Evolutionary conservation across 257 asterid species (phyloP).

Genomic region (Rehmannia glutinosa): DNA sequence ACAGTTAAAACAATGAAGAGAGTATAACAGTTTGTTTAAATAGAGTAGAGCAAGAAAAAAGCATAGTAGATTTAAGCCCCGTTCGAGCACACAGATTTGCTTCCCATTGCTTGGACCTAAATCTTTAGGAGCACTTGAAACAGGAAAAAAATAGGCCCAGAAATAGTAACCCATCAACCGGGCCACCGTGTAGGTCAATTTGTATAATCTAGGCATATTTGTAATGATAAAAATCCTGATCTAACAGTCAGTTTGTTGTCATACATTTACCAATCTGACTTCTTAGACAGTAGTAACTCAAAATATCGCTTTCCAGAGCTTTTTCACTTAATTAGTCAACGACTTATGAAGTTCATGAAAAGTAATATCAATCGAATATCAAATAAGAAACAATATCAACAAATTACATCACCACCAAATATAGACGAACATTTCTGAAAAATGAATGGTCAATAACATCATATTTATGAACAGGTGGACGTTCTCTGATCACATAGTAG

Average conservation of each 20-base stretch:
- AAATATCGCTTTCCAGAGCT: not conserved
- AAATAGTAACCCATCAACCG: too few relatives aligned
- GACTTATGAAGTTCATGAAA: not conserved
- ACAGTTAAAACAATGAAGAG: not conserved
- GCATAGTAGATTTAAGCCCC: not conserved
- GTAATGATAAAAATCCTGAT: not conserved
- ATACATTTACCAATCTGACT: not conserved
- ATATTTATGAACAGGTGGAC: not conserved
- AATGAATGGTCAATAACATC: not conserved
- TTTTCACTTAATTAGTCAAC: constrained; percentile 2
- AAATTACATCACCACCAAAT: not conserved
- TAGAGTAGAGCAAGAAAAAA: not conserved
- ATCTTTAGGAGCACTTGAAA: not conserved
- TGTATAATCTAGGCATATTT: not conserved
- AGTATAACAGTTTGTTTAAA: not conserved
- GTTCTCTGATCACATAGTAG: not conserved
- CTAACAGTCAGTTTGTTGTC: not conserved
- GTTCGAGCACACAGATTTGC: not conserved
- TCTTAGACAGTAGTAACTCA: not conserved
- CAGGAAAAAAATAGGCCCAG: not conserved
- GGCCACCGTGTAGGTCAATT: too few relatives aligned
- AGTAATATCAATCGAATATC: not conserved
- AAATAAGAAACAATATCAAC: not conserved
- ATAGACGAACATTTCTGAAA: not conserved
- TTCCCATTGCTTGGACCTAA: not conserved